phyloP scores from a whole-genome alignment of 306 rosid species.

The Cucurbita maxima region DNA sequence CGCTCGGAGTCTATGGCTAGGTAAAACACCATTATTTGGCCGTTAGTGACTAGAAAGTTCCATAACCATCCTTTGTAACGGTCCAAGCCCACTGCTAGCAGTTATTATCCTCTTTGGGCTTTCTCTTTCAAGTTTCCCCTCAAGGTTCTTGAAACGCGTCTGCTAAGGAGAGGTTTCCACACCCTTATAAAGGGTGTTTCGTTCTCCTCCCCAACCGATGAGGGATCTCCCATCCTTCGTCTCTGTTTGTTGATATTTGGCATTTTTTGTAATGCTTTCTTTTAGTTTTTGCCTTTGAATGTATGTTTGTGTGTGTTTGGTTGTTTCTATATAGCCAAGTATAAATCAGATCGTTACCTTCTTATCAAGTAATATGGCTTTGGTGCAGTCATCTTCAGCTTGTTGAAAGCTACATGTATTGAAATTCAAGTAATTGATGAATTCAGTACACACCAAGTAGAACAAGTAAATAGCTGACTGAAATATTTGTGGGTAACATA shows the following conservation, averaged over 20 bases:
- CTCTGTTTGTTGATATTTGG: not conserved
- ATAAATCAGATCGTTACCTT: conserved; percentile 33
- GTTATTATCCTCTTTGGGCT: too few species aligned
- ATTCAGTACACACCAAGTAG: conserved; percentile 4
- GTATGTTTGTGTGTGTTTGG: not conserved
- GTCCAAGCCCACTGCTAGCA: too few species aligned
- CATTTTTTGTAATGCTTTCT: not conserved
- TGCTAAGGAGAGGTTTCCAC: too few species aligned
- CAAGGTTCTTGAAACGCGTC: too few species aligned
- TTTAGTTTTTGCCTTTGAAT: not conserved
- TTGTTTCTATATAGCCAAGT: not conserved
- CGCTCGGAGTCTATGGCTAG: not conserved
- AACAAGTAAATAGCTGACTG: conserved; percentile 2
- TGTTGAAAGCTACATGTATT: conserved; percentile 60
- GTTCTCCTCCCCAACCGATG: too few species aligned
- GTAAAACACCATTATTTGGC: not conserved
- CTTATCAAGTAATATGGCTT: conserved; percentile 59
- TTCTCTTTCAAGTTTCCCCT: too few species aligned
- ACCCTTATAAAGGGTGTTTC: too few species aligned
- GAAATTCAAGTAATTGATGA: not conserved
- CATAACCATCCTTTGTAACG: not conserved
- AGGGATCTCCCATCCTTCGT: too few species aligned
- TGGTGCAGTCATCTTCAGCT: conserved; percentile 81
- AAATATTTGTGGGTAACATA: conserved; percentile 17
- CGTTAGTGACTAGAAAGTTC: not conserved